A percentile compares a stretch with the other conserved stretches of the same genome.
Evolutionary conservation across 805 yeast genomes (phyloP).

Genomic region (Lachancea quebecensis): DNA sequence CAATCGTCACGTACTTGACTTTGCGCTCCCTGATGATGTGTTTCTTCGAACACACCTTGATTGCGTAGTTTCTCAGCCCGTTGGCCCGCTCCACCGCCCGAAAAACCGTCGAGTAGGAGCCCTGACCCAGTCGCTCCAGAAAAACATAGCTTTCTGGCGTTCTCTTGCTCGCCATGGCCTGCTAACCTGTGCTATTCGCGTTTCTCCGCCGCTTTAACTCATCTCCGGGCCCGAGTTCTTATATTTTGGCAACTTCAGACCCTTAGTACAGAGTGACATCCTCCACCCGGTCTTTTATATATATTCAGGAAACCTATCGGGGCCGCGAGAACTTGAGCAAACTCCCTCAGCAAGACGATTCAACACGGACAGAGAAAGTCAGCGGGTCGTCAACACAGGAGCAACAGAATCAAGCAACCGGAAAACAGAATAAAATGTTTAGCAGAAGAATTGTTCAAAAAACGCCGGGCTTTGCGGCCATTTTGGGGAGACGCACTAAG

Average conservation of each 20-base stretch:
- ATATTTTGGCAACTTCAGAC: not conserved
- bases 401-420: too few relatives aligned
- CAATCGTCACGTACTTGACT: constrained; percentile 92
- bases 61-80: constrained; percentile 69
- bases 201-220: not conserved
- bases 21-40: constrained; percentile 93
- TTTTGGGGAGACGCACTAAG: constrained; percentile 42
- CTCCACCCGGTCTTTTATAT: not conserved
- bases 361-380: too few relatives aligned
- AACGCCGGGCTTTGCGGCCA: constrained; percentile 1
- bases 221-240: not conserved
- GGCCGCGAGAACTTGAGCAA: too few relatives aligned
- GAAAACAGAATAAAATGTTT: constrained; percentile 1
- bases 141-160: constrained; percentile 32
- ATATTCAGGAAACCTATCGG: not conserved
- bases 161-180: constrained; percentile 20
- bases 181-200: not conserved
- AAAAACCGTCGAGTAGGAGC: constrained; percentile 90
- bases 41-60: constrained; percentile 82
- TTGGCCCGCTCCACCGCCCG: constrained; percentile 83
- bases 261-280: not conserved
- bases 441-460: constrained; percentile 6
- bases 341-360: too few relatives aligned
- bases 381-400: too few relatives aligned
- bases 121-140: constrained; percentile 63